Base-by-base conservation (phyloP, 176 grass and related monocot genomes). In the Triticum turgidum region DNA sequence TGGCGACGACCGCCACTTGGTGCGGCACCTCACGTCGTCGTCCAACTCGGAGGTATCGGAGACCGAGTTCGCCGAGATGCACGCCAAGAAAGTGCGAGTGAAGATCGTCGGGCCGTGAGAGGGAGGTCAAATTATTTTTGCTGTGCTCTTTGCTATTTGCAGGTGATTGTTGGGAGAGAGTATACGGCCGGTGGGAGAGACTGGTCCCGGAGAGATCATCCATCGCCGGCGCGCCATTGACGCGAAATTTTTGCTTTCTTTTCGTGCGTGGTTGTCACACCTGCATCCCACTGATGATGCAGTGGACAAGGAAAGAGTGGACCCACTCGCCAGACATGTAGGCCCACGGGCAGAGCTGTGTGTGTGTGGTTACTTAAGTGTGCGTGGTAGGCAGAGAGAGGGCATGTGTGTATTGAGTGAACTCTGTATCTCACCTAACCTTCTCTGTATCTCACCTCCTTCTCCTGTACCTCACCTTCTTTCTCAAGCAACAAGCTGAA, bases 121-220 rank as follows among this genome's bases (percentile, higher is more conserved):
- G 32, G 3, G 56, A 73, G 44, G 35, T 11, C 0, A 15, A 72
- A 3, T 85, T 56, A 15, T 71, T 52, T 80, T 91, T 65, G 81
- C 9, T 9, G 76, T 75, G 61, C 47, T 84, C 35, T 61, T 80
- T 45, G 14, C 54, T 37, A 33, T 66, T 87, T 74, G 2, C 22
- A 24, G n/a, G 22, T 64, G n/a, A 30, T 47, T 27, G 12, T 1
- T 37, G 1, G 27, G 10, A n/a, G 15, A 11, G 7, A 11, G 54
- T 32, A 84, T 86, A 82, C 78, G 9, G 79, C 47, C 61, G 63
- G 90, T 24, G 52, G 90, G 51, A 64, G 90, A 85, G 90, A 88
- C 64, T 20, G 86, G 82, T 88, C 77, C 86, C 39, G 82, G 20
- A 82, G 86, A 88, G 90, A 88, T 91, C 90, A 72, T 88, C 90